Percentiles rank a stretch among this genome's conserved stretches.
Conservation (phyloP, 2,329 filamentous ascomycete species). For the Talaromyces rugulosus region DNA sequence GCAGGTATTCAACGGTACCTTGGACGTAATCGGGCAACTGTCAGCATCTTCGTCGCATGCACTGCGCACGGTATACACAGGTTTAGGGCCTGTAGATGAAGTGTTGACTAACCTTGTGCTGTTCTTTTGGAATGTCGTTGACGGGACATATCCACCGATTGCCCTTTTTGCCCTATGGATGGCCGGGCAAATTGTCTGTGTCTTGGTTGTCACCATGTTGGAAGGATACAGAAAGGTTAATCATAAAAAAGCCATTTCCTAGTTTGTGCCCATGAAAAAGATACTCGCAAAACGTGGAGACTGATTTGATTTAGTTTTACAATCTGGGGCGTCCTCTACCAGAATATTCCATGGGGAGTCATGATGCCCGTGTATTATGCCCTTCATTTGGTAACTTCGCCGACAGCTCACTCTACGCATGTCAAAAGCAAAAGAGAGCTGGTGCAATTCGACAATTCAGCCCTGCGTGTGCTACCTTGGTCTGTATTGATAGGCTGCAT, state of each 20-base stretch:
- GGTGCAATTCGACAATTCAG: neutral
- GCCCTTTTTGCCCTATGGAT: neutral
- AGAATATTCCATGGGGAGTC: slow-evolving; percentile 1
- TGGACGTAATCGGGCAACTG: neutral
- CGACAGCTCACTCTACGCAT: neutral
- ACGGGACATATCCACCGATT: neutral
- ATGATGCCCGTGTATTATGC: neutral
- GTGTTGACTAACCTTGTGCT: neutral
- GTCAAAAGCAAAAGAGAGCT: neutral
- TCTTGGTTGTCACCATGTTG: neutral
- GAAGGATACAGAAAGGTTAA: neutral
- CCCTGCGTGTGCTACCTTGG: neutral
- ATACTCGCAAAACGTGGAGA: neutral
- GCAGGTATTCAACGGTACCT: neutral
- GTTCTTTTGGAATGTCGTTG: neutral
- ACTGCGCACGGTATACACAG: neutral
- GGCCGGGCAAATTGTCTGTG: neutral
- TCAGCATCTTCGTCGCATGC: neutral
- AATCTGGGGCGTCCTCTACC: neutral
- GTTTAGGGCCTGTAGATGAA: neutral
- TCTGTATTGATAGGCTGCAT: neutral
- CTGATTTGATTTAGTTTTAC: neutral
- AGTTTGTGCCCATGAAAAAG: neutral
- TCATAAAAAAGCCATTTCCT: neutral
- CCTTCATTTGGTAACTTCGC: neutral